Evolutionary conservation across 345 rosid species (phyloP).

Genomic region (Mallotus nudiflorus): DNA sequence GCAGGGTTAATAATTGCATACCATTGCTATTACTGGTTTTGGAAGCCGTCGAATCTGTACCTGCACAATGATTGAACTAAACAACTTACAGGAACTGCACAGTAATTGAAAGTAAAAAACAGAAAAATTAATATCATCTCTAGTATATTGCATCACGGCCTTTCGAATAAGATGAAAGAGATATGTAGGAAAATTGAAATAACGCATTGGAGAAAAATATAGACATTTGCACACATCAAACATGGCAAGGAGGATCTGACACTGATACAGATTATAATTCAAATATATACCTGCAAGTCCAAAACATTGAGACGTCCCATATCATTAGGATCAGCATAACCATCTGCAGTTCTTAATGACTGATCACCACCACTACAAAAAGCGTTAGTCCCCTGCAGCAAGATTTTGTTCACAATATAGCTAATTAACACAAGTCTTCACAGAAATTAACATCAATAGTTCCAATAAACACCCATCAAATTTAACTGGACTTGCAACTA

Average conservation of each 20-base stretch:
- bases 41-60: slow-evolving; percentile 89
- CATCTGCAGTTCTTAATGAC: slow-evolving; percentile 64
- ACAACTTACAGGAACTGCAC: slow-evolving; percentile 1
- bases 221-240: not conserved
- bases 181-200: not conserved
- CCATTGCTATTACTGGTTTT: slow-evolving; percentile 98
- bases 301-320: slow-evolving; percentile 76
- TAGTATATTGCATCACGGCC: not conserved
- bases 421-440: not conserved
- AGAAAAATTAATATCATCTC: not conserved
- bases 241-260: not conserved
- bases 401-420: slow-evolving; percentile 15
- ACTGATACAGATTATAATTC: not conserved
- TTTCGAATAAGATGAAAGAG: not conserved
- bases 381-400: slow-evolving; percentile 77
- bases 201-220: not conserved
- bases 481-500: too few relatives aligned
- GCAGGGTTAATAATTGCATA: slow-evolving; percentile 28
- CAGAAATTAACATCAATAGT: not conserved
- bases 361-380: slow-evolving; percentile 97
- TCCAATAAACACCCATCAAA: not conserved
- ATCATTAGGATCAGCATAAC: slow-evolving; percentile 74
- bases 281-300: slow-evolving; percentile 69
- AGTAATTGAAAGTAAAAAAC: not conserved
- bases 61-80: slow-evolving; percentile 39